Evolutionary conservation across 257 asterid genomes (phyloP), one percentile per base, ranked within the genome.

Genomic region (Vinca minor): DNA sequence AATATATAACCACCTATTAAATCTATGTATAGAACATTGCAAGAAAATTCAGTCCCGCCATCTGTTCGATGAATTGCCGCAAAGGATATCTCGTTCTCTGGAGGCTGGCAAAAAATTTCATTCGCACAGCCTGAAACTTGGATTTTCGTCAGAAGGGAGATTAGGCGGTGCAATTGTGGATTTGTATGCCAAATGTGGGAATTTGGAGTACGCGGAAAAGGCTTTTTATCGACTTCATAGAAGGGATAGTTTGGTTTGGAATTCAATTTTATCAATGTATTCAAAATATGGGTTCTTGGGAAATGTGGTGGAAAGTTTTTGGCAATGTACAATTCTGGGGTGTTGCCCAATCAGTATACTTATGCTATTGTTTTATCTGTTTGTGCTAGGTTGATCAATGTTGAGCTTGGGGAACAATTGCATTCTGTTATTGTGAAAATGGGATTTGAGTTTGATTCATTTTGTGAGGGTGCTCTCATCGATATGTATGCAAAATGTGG

Each of bases 401-500:
- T 80, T 55, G n/a, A n/a, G n/a, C n/a, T n/a, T n/a, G 96, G 95
- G 67, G 82, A 70, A 69, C 88, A 84, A 78, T 77, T 82, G 23
- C 96, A 91, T 69, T 84, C 88, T 64, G 67, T 49, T 54, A 62
- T 79, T 34, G 45, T 68, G 21, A 91, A 87, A 62, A 59, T 47
- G 53, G 91, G 96, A 42, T 75, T 78, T 56, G 88, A 69, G 45
- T 65, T 64, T 36, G 76, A 83, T 74, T 67, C 84, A 0, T 91
- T 86, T 59, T 83, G 88, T 38, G 84, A 80, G 71, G 98, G 92
- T 41, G 77, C 96, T 32, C 77, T 91, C 48, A 78, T 91, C 64
- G 90, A 86, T 76, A 84, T 88, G 94, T 91, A 88, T 65, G 89
- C 95, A 1, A 88, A 88, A 79, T 80, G 95, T 70, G 87, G 85